phyloP scores from a whole-genome alignment of 768 basidiomycete species.

The Kwoniella newhampshirensis region DNA sequence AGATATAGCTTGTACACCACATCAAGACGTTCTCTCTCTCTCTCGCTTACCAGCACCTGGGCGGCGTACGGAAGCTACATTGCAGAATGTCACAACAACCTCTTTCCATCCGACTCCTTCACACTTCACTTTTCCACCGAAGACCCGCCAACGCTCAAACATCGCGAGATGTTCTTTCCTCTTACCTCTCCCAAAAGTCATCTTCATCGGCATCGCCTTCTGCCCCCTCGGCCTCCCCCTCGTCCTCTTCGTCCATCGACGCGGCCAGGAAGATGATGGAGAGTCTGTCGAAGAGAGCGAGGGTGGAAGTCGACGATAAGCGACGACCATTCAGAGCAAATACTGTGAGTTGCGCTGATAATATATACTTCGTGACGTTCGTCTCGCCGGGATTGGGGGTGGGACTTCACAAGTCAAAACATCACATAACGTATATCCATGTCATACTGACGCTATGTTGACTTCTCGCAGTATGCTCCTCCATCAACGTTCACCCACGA shows the following conservation, averaged over 20 bases:
- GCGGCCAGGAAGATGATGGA: constrained; percentile 10
- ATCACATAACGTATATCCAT: too few relatives aligned
- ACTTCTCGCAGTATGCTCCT: constrained; percentile 5
- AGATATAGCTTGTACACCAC: too few relatives aligned
- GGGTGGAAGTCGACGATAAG: constrained; percentile 15
- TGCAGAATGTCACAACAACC: constrained; percentile 11
- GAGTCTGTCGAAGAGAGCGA: constrained; percentile 2
- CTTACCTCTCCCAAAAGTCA: background rate
- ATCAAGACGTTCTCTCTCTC: background rate
- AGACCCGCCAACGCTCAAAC: constrained; percentile 9
- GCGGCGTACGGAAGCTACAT: background rate
- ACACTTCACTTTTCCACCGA: constrained; percentile 18
- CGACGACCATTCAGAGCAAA: constrained; percentile 7
- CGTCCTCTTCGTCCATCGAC: background rate
- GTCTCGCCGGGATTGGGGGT: too few relatives aligned
- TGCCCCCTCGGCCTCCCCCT: background rate
- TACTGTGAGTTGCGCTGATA: constrained; percentile 6
- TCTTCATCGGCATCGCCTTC: constrained; percentile 1
- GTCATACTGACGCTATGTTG: background rate
- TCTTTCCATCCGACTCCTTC: constrained; percentile 11
- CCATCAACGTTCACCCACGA: constrained; percentile 5
- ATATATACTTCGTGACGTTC: too few relatives aligned
- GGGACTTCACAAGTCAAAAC: too few relatives aligned
- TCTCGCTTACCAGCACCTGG: background rate
- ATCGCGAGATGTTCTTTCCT: constrained; percentile 6